Evolutionary conservation across 768 basidiomycete genomes (phyloP).

Genomic region (Rhodotorula sphaerocarpa): DNA sequence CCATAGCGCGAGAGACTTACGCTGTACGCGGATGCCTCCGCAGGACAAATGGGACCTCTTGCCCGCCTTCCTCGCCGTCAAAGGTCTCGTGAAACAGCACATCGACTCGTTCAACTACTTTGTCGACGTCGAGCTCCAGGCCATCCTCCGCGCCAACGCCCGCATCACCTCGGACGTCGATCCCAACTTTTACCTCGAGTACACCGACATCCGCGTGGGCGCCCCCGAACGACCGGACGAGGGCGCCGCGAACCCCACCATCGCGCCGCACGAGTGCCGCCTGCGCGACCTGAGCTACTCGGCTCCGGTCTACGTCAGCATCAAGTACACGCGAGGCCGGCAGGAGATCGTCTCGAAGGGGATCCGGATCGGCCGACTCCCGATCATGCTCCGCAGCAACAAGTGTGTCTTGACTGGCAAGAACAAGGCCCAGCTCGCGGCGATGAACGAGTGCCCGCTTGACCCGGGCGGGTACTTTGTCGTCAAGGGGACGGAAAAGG

Average conservation of each 20-base stretch:
- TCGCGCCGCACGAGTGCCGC: conserved; percentile 95
- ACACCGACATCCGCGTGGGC: conserved; percentile 88
- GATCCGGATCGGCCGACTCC: conserved; percentile 79
- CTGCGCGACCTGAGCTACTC: conserved; percentile 90
- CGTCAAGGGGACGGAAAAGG: conserved; percentile 98
- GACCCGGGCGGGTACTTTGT: conserved; percentile 99
- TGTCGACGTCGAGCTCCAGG: conserved; percentile 92
- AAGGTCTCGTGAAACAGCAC: conserved; percentile 97
- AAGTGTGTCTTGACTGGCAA: conserved; percentile 81
- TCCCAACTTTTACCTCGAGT: conserved; percentile 87
- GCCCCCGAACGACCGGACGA: conserved; percentile 82
- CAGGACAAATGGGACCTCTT: conserved; percentile 96
- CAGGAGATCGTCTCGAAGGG: conserved; percentile 72
- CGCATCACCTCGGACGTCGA: conserved; percentile 94
- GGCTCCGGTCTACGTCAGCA: conserved; percentile 84
- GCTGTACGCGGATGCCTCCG: too few relatives aligned
- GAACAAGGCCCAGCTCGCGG: conserved; percentile 71
- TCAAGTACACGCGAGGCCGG: conserved; percentile 88
- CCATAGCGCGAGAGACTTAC: too few relatives aligned
- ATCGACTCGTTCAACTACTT: conserved; percentile 99
- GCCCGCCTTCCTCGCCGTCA: conserved; percentile 92
- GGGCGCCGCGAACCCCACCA: conserved; percentile 64
- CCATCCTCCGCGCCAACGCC: conserved; percentile 86
- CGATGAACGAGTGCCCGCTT: conserved; percentile 91
- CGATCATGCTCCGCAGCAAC: conserved; percentile 93